Base-by-base conservation (phyloP, 2,329 filamentous ascomycete species). In the Aspergillus jensenii region DNA sequence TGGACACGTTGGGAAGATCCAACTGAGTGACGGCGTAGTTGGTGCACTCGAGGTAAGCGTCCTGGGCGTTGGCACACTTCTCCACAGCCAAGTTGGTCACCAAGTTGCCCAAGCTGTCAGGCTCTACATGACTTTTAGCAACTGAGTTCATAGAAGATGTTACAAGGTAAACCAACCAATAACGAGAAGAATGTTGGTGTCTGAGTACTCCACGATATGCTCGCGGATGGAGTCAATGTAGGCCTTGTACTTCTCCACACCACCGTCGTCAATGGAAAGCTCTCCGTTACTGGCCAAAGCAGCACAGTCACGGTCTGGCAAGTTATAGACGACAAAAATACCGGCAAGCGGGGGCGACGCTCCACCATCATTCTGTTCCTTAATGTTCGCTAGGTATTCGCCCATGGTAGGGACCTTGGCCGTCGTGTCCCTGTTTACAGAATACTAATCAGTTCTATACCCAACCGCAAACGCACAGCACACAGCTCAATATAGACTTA, bases 241-340 rank as follows among this genome's bases (percentile, higher is more conserved):
- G 21, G 76, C 73, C 67, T 82, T 80, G 73, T 84, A 84, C 33
- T 81, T 78, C 39, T 74, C 76, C 33, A 78, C 72, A 19, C 81
- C 76, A 51, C 81, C 71, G 56, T 86, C 72, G 58, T 81, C 83
- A 57, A 86, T 82, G 19, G 77, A 74, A 46, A 84, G 81, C 71
- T 87, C 85, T 59, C 85, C 85, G 67, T 87, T 87, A 61, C 84
- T 87, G 14, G 85, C 84, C 64, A 83, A 76, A 50, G 85, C 85
- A 14, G 85, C 81, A 67, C 85, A 87, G 68, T 87, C 85, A 68
- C 85, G 82, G 64, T 86, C 84, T 45, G 85, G 85, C 12, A 87
- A 74, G 68, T 87, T 82, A 71, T 87, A 87, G 54, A 87, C 82
- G 55, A 88, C 85, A 53, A 87, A 82, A 2, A 77, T 78, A 17